These are phyloP conservation scores for Zea mays DNA, from an alignment of 176 grass and related monocot species.

Conservation along the genomic window Zm-B73-REFERENCE-NAM-5.0 NC_050100.1:134413501-134414000, in stretches of 20 bases:
- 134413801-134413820: neutral
- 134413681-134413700: neutral
- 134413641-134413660: neutral
- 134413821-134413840: neutral
- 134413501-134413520: slow-evolving; percentile 47
- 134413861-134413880: neutral
- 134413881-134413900: neutral
- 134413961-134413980: neutral
- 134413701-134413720: neutral
- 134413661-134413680: neutral
- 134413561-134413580: neutral
- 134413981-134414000: neutral
- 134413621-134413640: neutral
- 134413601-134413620: neutral
- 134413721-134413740: neutral
- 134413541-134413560: neutral
- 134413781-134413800: neutral
- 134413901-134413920: slow-evolving; percentile 1
- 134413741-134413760: neutral
- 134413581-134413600: slow-evolving; percentile 8
- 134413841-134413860: neutral
- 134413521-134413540: slow-evolving; percentile 24
- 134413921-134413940: neutral
- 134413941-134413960: neutral
- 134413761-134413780: neutral